phyloP scores from a whole-genome alignment of 2,329 filamentous ascomycete species.

The Fusarium begoniae region DNA sequence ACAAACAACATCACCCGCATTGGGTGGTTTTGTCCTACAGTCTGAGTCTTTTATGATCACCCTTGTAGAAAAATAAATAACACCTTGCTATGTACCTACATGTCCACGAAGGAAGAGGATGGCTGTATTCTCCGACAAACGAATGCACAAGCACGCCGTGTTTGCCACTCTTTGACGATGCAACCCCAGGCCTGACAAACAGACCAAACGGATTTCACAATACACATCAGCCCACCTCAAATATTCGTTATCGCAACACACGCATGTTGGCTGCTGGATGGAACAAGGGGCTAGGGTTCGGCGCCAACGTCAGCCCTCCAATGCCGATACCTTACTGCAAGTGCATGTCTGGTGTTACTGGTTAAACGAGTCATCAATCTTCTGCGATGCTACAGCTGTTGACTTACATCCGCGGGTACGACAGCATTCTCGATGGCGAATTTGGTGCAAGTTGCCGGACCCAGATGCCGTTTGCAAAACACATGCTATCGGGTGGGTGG shows the following conservation, averaged over 20 bases:
- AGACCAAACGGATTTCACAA: constrained; percentile 1
- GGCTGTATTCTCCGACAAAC: constrained; percentile 26
- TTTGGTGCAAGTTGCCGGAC: not conserved
- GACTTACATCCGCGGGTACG: not conserved
- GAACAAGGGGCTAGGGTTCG: not conserved
- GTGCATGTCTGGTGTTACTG: not conserved
- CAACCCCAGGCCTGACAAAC: constrained; percentile 10
- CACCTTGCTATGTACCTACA: not conserved
- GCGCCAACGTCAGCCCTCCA: constrained; percentile 7
- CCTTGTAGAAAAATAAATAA: not conserved
- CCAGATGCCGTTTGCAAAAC: not conserved
- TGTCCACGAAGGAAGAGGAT: not conserved
- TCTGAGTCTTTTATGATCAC: not conserved
- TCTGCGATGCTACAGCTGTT: not conserved
- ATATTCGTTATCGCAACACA: constrained; percentile 9
- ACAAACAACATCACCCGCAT: constrained; percentile 16
- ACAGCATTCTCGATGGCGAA: not conserved
- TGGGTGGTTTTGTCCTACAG: constrained; percentile 4
- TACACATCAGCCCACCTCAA: constrained; percentile 8
- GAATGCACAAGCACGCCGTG: not conserved
- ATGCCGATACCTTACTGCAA: not conserved
- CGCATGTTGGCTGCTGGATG: not conserved
- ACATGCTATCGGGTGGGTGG: not conserved
- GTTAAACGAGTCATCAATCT: not conserved
- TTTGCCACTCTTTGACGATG: constrained; percentile 25